phyloP scores from a whole-genome alignment of 495 filamentous ascomycete genomes.

The Talaromyces liani region DNA sequence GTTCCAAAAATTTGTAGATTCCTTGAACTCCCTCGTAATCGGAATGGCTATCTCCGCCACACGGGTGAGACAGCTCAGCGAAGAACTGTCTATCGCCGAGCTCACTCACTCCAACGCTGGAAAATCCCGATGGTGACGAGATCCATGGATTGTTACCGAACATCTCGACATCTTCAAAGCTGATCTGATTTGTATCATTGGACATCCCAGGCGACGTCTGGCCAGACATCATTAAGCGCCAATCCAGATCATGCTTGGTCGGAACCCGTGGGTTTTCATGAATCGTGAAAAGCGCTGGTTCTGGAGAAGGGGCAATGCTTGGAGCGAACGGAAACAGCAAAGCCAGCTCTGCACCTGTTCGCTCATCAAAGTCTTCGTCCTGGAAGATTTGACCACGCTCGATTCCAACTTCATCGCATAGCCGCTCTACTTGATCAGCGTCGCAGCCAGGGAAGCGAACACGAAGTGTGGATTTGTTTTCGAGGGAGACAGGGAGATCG shows the following conservation, averaged over 20 bases:
- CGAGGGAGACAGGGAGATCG: slow-evolving; percentile 72
- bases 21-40: slow-evolving; percentile 79
- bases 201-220: slow-evolving; percentile 19
- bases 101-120: slow-evolving; percentile 47
- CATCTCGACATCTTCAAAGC: slow-evolving; percentile 41
- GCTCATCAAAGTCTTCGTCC: slow-evolving; percentile 63
- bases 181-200: slow-evolving; percentile 22
- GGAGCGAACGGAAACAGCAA: slow-evolving; percentile 83
- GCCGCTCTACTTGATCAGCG: slow-evolving; percentile 67
- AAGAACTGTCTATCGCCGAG: slow-evolving; percentile 38
- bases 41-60: slow-evolving; percentile 9
- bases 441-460: slow-evolving; percentile 92
- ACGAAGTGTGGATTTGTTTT: slow-evolving; percentile 53
- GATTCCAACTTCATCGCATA: slow-evolving; percentile 83
- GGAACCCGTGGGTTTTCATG: slow-evolving; percentile 18
- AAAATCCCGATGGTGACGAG: slow-evolving; percentile 41
- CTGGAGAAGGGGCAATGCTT: slow-evolving; percentile 32
- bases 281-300: slow-evolving; percentile 26
- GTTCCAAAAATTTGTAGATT: slow-evolving; percentile 79
- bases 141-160: slow-evolving; percentile 43
- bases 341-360: slow-evolving; percentile 60
- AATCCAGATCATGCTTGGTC: slow-evolving; percentile 36
- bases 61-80: slow-evolving; percentile 28
- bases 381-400: slow-evolving; percentile 67
- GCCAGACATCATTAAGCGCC: slow-evolving; percentile 47